Conservation (phyloP, 306 rosid species). For the Lotus japonicus region DNA sequence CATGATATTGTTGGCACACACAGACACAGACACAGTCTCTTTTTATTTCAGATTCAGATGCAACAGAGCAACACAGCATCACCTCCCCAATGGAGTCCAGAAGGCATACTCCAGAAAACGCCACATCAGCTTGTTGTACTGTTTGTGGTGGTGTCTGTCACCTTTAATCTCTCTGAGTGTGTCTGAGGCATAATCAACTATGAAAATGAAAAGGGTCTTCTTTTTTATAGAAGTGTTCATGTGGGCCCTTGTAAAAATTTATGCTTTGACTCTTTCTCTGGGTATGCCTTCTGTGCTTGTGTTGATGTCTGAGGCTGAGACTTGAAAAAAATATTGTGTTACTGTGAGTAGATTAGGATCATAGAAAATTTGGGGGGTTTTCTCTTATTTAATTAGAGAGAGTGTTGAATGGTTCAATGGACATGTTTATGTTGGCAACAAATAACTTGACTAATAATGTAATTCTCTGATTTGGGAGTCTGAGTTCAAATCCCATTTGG, state of each 20-base stretch:
- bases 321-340: neutral
- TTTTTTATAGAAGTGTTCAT: neutral
- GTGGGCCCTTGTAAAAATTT: constrained; percentile 22
- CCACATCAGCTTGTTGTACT: constrained; percentile 4
- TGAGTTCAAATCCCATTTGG: neutral
- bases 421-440: neutral
- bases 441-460: neutral
- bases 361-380: neutral
- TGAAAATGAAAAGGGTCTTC: neutral
- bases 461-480: constrained; percentile 1
- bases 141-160: constrained; percentile 8
- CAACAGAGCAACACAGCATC: too few relatives aligned
- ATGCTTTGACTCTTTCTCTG: neutral
- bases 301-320: constrained; percentile 4
- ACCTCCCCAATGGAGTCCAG: neutral
- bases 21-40: neutral
- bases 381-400: neutral
- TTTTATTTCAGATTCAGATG: constrained; percentile 21
- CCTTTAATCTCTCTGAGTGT: neutral
- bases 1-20: neutral
- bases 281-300: constrained; percentile 1
- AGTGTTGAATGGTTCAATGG: neutral
- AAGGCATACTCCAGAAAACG: neutral
- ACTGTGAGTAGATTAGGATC: neutral
- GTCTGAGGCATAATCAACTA: neutral